Evolutionary conservation across 2,329 filamentous ascomycete species (phyloP).

Genomic region (Microcyclospora tardicrescens): DNA sequence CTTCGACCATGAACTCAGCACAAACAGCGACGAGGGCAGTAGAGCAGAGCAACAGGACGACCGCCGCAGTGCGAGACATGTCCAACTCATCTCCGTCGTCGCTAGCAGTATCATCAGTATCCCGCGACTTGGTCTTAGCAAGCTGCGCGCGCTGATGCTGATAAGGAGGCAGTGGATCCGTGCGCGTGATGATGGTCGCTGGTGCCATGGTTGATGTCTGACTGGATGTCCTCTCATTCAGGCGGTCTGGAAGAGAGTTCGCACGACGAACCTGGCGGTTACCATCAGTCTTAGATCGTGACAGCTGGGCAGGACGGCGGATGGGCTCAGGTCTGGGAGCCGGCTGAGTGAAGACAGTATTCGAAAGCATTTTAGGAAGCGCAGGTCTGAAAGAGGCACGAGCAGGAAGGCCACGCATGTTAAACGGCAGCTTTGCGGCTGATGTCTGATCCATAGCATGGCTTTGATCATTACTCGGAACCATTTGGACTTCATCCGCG

Average conservation of each 20-base stretch:
- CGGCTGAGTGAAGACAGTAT: constrained; percentile 51
- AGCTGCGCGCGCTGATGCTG: constrained; percentile 10
- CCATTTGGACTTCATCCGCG: constrained; percentile 22
- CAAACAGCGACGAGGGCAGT: constrained; percentile 48
- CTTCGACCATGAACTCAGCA: constrained; percentile 61
- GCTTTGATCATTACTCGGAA: constrained; percentile 6
- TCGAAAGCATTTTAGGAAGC: constrained; percentile 53
- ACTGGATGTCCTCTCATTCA: constrained; percentile 30
- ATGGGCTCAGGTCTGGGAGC: constrained; percentile 13
- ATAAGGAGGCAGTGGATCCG: constrained; percentile 18
- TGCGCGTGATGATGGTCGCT: constrained; percentile 4
- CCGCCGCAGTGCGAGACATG: constrained; percentile 46
- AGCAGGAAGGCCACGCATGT: constrained; percentile 36
- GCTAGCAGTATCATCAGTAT: constrained; percentile 4
- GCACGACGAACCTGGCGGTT: constrained; percentile 51
- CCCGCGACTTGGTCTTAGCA: constrained; percentile 6
- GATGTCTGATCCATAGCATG: constrained; percentile 3
- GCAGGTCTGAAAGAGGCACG: constrained; percentile 37
- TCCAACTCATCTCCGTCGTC: constrained; percentile 21
- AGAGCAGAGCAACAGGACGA: constrained; percentile 42
- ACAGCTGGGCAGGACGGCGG: constrained; percentile 4
- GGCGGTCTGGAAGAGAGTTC: constrained; percentile 58
- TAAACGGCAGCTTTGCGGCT: constrained; percentile 17
- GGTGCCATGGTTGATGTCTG: constrained; percentile 7
- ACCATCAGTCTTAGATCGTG: constrained; percentile 15